These are phyloP conservation scores for Metarhizium album DNA, from an alignment of 2,329 filamentous ascomycete genomes.

Conservation along the genomic window DNA sequence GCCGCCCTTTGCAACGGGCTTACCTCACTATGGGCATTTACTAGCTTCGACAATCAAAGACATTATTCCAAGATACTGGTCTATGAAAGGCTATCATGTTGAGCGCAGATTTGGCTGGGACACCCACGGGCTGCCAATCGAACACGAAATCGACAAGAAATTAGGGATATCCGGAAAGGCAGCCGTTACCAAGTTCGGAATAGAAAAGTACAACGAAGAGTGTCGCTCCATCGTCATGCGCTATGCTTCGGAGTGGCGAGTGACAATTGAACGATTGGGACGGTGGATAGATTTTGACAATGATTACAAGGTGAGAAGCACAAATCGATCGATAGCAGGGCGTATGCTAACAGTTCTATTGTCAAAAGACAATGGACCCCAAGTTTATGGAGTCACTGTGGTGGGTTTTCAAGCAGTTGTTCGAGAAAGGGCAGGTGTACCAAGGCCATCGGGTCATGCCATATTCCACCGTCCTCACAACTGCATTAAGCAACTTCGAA, in stretches of 20 bases:
- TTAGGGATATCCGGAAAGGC: constrained; percentile 79
- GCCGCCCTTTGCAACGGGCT: constrained; percentile 64
- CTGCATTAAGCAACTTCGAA: constrained; percentile 86
- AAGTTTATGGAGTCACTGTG: constrained; percentile 92
- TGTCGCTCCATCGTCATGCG: constrained; percentile 91
- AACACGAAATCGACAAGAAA: constrained; percentile 97
- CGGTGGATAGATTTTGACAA: constrained; percentile 98
- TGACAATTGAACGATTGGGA: constrained; percentile 77
- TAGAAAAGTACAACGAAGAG: constrained; percentile 83
- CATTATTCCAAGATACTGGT: constrained; percentile 93
- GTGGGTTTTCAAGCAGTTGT: constrained; percentile 95
- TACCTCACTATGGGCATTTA: constrained; percentile 60
- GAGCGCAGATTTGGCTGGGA: constrained; percentile 94
- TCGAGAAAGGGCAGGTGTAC: constrained; percentile 82
- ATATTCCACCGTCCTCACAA: constrained; percentile 83
- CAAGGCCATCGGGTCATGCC: constrained; percentile 89
- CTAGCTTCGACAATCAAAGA: constrained; percentile 94
- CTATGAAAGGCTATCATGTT: constrained; percentile 91
- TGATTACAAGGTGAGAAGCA: constrained; percentile 65
- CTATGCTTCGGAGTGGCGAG: constrained; percentile 76
- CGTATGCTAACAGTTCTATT: background rate
- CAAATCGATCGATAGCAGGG: background rate
- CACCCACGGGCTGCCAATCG: constrained; percentile 84
- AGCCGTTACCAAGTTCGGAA: constrained; percentile 75
- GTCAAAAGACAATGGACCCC: constrained; percentile 71